phyloP scores from a whole-genome alignment of 805 yeast genomes.

The Saturnispora galanensis region DNA sequence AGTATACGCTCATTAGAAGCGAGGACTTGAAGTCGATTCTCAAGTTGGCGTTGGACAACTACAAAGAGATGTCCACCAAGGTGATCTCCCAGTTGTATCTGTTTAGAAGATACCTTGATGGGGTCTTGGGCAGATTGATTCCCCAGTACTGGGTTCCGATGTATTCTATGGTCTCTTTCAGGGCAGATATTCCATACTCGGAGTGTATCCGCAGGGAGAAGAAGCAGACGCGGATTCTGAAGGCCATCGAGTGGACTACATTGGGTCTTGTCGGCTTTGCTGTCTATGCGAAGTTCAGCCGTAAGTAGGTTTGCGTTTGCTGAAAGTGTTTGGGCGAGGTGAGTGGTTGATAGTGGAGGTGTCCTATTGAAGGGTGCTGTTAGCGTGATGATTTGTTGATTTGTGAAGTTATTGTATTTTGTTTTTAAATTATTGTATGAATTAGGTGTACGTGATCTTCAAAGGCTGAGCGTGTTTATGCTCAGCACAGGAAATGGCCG shows the following conservation, averaged over 20 bases:
- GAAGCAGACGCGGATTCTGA: slow-evolving; percentile 46
- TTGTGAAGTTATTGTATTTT: too few species aligned
- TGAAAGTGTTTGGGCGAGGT: background rate
- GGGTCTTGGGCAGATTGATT: slow-evolving; percentile 44
- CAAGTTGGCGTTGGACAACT: slow-evolving; percentile 70
- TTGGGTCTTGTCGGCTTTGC: background rate
- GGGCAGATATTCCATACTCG: slow-evolving; percentile 72
- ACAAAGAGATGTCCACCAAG: slow-evolving; percentile 76
- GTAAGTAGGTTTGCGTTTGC: background rate
- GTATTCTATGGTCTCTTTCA: slow-evolving; percentile 86
- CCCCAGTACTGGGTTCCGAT: slow-evolving; percentile 73
- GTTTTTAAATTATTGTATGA: too few species aligned
- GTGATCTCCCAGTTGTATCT: slow-evolving; percentile 55
- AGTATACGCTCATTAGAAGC: slow-evolving; percentile 47
- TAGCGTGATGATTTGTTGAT: too few species aligned
- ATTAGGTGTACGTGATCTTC: too few species aligned
- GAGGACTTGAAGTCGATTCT: slow-evolving; percentile 67
- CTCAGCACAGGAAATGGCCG: background rate
- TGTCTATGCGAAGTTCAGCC: background rate
- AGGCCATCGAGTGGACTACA: slow-evolving; percentile 15
- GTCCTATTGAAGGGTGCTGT: too few species aligned
- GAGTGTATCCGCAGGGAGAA: slow-evolving; percentile 47
- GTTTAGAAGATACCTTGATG: slow-evolving; percentile 60
- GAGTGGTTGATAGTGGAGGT: too few species aligned
- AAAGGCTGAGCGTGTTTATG: background rate